These are phyloP conservation scores for Colletotrichum tabaci DNA, from an alignment of 2,329 filamentous ascomycete species.

Conservation along the genomic window DNA sequence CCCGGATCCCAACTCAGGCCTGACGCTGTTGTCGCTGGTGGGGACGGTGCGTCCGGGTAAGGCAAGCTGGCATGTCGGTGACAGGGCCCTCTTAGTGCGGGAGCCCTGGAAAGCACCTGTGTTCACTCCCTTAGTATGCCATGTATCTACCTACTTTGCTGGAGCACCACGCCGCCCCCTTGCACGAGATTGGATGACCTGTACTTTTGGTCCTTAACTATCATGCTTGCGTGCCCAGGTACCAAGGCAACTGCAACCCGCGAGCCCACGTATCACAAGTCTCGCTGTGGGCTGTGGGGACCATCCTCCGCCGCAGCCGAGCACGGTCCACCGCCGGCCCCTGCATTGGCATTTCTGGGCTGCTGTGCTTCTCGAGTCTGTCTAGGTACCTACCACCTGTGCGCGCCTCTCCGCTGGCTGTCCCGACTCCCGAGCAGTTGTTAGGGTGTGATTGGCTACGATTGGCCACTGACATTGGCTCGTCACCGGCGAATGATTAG, in stretches of 20 bases:
- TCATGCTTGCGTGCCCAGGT: too few relatives aligned
- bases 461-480: neutral
- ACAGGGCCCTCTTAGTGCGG: constrained; percentile 33
- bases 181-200: neutral
- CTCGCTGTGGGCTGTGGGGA: constrained; percentile 11
- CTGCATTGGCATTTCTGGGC: constrained; percentile 26
- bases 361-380: neutral
- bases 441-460: constrained; percentile 25
- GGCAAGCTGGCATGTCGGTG: constrained; percentile 19
- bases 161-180: neutral
- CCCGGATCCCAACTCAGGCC: constrained; percentile 12
- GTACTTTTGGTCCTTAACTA: neutral
- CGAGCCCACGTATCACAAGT: constrained; percentile 23
- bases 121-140: too few relatives aligned
- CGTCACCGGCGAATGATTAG: neutral
- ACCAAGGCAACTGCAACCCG: too few relatives aligned
- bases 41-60: constrained; percentile 21
- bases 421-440: neutral
- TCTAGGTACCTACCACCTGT: neutral
- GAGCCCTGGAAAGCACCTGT: neutral
- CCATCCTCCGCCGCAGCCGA: constrained; percentile 25
- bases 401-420: too few relatives aligned
- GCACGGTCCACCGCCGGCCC: constrained; percentile 27
- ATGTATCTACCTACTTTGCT: neutral
- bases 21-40: neutral